These are phyloP conservation scores for Flaveria sonorensis DNA, from an alignment of 129 eudicot species.

Conservation along the genomic window DNA sequence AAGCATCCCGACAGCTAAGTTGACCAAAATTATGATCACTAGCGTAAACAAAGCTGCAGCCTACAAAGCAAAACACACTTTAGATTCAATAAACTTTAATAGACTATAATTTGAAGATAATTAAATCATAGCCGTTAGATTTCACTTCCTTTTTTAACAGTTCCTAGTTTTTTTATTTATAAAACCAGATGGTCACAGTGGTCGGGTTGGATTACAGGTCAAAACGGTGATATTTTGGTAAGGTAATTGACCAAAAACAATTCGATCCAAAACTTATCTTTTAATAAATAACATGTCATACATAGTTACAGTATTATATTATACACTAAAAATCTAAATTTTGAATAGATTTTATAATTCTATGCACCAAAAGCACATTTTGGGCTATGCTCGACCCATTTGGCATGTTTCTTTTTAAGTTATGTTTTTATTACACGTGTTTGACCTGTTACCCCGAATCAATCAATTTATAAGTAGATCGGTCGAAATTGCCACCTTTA, in stretches of 20 bases:
- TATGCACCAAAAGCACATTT: background rate
- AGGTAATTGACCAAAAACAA: background rate
- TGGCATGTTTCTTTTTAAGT: background rate
- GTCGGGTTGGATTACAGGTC: background rate
- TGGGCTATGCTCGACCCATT: background rate
- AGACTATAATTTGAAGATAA: background rate
- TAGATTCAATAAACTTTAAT: background rate
- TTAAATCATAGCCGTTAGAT: background rate
- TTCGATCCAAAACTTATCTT: background rate
- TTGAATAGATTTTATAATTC: background rate
- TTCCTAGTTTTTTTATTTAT: background rate
- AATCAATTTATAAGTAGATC: background rate
- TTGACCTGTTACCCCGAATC: background rate
- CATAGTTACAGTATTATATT: background rate
- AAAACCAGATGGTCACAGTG: background rate
- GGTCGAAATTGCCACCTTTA: background rate
- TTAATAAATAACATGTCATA: background rate
- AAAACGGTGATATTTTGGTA: background rate
- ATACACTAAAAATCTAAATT: background rate
- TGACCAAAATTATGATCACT: conserved; percentile 61
- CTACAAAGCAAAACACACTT: conserved; percentile 29
- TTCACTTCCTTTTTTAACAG: background rate
- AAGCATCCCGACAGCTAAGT: conserved; percentile 85
- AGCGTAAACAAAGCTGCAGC: conserved; percentile 82
- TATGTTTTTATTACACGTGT: background rate